Evolutionary conservation across 2,329 filamentous ascomycete genomes (phyloP).

Genomic region (Epichloe baconii): DNA sequence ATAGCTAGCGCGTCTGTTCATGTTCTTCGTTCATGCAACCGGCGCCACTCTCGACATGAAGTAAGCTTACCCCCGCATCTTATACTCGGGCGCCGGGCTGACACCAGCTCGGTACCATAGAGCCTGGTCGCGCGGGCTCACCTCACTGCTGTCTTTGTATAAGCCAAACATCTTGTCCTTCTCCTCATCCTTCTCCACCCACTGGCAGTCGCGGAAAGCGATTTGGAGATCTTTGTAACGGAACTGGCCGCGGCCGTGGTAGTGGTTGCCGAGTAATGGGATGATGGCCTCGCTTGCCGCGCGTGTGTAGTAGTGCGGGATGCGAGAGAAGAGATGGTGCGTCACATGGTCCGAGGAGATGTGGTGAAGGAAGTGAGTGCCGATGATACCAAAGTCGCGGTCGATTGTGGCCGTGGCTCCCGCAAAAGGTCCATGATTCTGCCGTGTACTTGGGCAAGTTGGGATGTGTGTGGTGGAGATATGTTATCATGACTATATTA

Average conservation of each 20-base stretch:
- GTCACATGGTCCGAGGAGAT: constrained; percentile 48
- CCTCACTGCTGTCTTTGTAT: background rate
- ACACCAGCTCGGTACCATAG: constrained; percentile 1
- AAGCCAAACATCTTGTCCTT: background rate
- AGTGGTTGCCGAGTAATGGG: constrained; percentile 82
- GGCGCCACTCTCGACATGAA: background rate
- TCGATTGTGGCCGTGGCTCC: constrained; percentile 48
- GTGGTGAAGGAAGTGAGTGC: constrained; percentile 49
- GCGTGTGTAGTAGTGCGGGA: constrained; percentile 34
- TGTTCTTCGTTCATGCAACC: no score
- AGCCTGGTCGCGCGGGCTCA: background rate
- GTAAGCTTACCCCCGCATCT: background rate
- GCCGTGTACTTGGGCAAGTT: constrained; percentile 35
- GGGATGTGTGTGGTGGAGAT: constrained; percentile 45
- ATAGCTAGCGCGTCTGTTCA: no score
- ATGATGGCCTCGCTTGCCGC: constrained; percentile 55
- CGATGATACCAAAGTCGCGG: constrained; percentile 48
- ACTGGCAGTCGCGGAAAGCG: background rate
- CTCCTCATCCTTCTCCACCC: background rate
- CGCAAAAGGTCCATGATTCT: constrained; percentile 47
- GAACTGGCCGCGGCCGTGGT: constrained; percentile 35
- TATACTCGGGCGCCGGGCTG: constrained; percentile 1
- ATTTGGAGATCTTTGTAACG: background rate
- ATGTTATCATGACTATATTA: constrained; percentile 53
- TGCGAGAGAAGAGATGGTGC: constrained; percentile 40